Percentiles rank a stretch among this genome's conserved stretches.
phyloP scores from a whole-genome alignment of 306 rosid genomes.

The Trifolium pratense region DNA sequence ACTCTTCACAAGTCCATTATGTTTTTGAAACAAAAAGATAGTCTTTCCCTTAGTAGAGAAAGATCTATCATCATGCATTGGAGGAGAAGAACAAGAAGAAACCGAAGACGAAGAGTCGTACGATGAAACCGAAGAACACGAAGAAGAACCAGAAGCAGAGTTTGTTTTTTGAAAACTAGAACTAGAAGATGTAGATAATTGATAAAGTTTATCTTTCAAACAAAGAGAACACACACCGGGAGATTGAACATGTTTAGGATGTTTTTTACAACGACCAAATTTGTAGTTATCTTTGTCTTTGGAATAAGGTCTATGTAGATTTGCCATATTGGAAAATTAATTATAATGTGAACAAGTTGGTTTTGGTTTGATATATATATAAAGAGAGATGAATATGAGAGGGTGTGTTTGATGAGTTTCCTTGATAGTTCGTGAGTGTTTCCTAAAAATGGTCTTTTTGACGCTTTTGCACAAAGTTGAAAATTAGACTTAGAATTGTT shows the following conservation, averaged over 20 bases:
- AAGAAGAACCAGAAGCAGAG: slow-evolving; percentile 44
- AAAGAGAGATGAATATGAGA: neutral
- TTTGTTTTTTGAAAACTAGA: slow-evolving; percentile 10
- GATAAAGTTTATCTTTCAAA: slow-evolving; percentile 60
- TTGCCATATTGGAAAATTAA: slow-evolving; percentile 40
- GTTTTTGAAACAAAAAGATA: slow-evolving; percentile 42
- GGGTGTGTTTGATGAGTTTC: slow-evolving; percentile 43
- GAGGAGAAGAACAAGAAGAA: slow-evolving; percentile 73
- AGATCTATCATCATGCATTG: slow-evolving; percentile 38
- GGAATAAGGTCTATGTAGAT: slow-evolving; percentile 35
- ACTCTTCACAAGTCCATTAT: slow-evolving; percentile 59
- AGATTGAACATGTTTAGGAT: slow-evolving; percentile 78
- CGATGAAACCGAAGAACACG: slow-evolving; percentile 59
- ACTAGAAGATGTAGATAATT: slow-evolving; percentile 28
- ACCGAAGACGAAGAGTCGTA: slow-evolving; percentile 54
- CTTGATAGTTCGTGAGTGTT: slow-evolving; percentile 52
- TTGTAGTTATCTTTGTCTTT: slow-evolving; percentile 41
- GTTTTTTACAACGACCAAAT: slow-evolving; percentile 64
- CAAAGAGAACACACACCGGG: slow-evolving; percentile 91
- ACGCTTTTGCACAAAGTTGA: slow-evolving; percentile 51
- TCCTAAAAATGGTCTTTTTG: slow-evolving; percentile 62
- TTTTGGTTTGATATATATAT: slow-evolving; percentile 16
- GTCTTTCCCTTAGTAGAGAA: neutral
- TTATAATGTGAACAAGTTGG: neutral
- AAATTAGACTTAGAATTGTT: slow-evolving; percentile 35